These are phyloP conservation scores for Drechslera avenae DNA, from an alignment of 2,329 filamentous ascomycete species.

Conservation along the genomic window DNA sequence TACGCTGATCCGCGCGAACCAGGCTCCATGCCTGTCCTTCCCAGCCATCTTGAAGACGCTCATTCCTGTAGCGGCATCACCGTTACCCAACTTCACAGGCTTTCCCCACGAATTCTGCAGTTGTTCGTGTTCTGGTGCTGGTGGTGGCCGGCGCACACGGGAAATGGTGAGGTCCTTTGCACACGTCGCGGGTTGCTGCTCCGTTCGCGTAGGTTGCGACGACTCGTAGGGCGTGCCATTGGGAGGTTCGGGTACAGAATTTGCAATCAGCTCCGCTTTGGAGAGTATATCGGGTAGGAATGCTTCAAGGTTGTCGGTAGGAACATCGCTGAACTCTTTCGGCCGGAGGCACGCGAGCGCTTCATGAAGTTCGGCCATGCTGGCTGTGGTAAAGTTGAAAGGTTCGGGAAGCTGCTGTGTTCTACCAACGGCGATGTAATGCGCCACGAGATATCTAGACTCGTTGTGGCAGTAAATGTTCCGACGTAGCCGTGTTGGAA, in stretches of 20 bases:
- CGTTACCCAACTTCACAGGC: slow-evolving; percentile 72
- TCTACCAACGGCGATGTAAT: background rate
- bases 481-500: slow-evolving; percentile 21
- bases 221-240: slow-evolving; percentile 52
- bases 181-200: slow-evolving; percentile 58
- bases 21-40: slow-evolving; percentile 81
- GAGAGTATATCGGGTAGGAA: slow-evolving; percentile 51
- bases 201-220: slow-evolving; percentile 62
- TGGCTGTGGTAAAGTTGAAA: slow-evolving; percentile 1
- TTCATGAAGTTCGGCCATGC: slow-evolving; percentile 50
- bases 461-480: slow-evolving; percentile 5
- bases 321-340: slow-evolving; percentile 53
- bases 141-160: slow-evolving; percentile 55
- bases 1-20: slow-evolving; percentile 86
- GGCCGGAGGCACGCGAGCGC: slow-evolving; percentile 53
- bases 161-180: slow-evolving; percentile 61
- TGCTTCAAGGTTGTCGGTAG: slow-evolving; percentile 47
- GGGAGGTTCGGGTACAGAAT: slow-evolving; percentile 71
- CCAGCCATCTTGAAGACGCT: slow-evolving; percentile 78
- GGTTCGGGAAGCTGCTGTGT: background rate
- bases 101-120: slow-evolving; percentile 87
- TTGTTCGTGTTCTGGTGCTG: slow-evolving; percentile 59
- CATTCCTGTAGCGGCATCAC: slow-evolving; percentile 77
- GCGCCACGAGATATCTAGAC: background rate
- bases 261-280: slow-evolving; percentile 72